phyloP scores from a whole-genome alignment of 2,329 filamentous ascomycete genomes.

The Trichoderma aggressivum region DNA sequence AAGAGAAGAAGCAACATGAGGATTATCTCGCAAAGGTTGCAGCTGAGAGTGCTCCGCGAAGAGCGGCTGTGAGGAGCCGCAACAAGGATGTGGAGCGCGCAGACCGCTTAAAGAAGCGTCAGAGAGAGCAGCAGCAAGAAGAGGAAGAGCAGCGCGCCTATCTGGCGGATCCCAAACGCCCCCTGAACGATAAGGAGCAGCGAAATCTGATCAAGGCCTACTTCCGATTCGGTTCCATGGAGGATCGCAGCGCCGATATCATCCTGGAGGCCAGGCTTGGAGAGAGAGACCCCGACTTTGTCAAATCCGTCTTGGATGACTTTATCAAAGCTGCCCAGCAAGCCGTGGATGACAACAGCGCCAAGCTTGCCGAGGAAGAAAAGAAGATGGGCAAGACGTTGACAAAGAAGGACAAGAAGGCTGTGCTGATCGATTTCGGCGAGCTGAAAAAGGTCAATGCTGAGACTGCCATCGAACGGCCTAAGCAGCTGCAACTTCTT shows the following conservation, averaged over 20 bases:
- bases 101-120: slow-evolving; percentile 64
- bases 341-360: slow-evolving; percentile 64
- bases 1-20: slow-evolving; percentile 79
- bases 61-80: slow-evolving; percentile 59
- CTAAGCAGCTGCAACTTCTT: slow-evolving; percentile 81
- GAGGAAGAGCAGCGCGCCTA: slow-evolving; percentile 71
- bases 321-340: slow-evolving; percentile 59
- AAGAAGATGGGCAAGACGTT: slow-evolving; percentile 76
- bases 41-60: slow-evolving; percentile 81
- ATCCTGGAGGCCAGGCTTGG: slow-evolving; percentile 80
- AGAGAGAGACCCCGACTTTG: slow-evolving; percentile 76
- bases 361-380: slow-evolving; percentile 74
- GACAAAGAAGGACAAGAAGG: slow-evolving; percentile 97
- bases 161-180: slow-evolving; percentile 79
- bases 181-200: slow-evolving; percentile 87
- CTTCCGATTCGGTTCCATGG: slow-evolving; percentile 84
- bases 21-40: slow-evolving; percentile 78
- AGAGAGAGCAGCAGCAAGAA: slow-evolving; percentile 63
- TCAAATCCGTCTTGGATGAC: slow-evolving; percentile 72
- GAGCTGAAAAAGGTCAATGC: slow-evolving; percentile 95
- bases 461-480: slow-evolving; percentile 88
- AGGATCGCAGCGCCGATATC: slow-evolving; percentile 83
- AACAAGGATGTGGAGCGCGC: slow-evolving; percentile 60
- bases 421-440: slow-evolving; percentile 89
- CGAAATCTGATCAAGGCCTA: slow-evolving; percentile 88